These are phyloP conservation scores for Phytopythium delawarense DNA, from an alignment of 352 stramenopile species.

Conservation along the genomic window DNA sequence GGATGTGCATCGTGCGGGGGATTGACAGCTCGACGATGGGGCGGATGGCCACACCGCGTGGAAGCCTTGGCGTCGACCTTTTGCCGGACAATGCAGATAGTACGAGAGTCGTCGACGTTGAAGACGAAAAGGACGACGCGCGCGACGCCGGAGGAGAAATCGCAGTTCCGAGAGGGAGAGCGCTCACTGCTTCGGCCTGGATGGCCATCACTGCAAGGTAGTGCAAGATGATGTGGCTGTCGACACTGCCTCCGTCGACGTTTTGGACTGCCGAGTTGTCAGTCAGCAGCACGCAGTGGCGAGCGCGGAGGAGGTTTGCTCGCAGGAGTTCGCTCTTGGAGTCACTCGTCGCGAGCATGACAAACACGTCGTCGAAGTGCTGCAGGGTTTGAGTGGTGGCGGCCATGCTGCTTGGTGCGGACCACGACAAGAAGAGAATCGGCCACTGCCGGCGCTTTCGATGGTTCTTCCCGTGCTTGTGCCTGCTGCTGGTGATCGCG, in stretches of 20 bases:
- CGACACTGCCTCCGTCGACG: constrained; percentile 52
- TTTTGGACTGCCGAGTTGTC: constrained; percentile 53
- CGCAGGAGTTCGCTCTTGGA: constrained; percentile 54
- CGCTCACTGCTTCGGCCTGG: constrained; percentile 26
- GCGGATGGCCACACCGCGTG: constrained; percentile 14
- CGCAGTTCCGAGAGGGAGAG: constrained; percentile 11
- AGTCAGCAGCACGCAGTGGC: constrained; percentile 51
- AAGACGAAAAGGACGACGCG: not conserved
- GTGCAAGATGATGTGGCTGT: constrained; percentile 61
- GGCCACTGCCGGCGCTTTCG: constrained; percentile 38
- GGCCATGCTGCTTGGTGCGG: constrained; percentile 18
- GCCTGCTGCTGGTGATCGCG: not conserved
- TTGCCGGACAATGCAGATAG: not conserved
- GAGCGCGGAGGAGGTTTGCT: constrained; percentile 50
- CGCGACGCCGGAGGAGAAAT: constrained; percentile 9
- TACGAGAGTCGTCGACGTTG: not conserved
- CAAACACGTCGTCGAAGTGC: constrained; percentile 45
- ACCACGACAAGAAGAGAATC: constrained; percentile 64
- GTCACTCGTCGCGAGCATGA: constrained; percentile 48
- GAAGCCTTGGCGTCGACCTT: not conserved
- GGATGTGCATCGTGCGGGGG: constrained; percentile 60
- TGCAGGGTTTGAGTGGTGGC: constrained; percentile 23
- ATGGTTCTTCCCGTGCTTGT: not conserved
- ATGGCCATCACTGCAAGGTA: constrained; percentile 63
- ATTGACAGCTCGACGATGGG: constrained; percentile 65